Base-by-base conservation (phyloP, 202 grass and related monocot species). In the Setaria viridis region DNA sequence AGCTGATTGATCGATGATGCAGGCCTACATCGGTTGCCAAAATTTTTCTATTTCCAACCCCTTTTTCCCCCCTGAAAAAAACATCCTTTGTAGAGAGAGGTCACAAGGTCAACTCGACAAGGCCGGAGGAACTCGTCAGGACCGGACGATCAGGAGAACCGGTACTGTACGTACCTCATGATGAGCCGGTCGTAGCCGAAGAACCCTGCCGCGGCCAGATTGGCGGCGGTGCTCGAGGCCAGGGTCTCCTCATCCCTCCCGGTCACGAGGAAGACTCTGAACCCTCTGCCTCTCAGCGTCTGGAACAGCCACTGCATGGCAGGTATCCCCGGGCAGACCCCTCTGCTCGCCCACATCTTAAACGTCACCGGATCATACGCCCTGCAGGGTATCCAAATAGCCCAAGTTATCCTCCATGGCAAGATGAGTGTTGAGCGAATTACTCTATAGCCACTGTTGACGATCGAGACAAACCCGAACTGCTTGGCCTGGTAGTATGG, bases 121-220 rank as follows among this genome's bases (percentile, higher is more conserved):
- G 25, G 25, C 25, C 25, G 25, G 25, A 25, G 25, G 25, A 25
- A 25, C 25, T 25, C 25, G 25, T 25, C 25, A 25, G 25, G 25
- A 25, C 25, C 25, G 25, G 25, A 25, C 25, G 25, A 25, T 25
- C 25, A 25, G 25, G 25, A 25, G 25, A 25, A 25, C 25, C 25
- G 25, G 25, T 25, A 25, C 25, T 25, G 25, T 25, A 25, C 25
- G 25, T 25, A 46, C 47, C 95, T 95, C 86, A 91, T 77, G 83
- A 98, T 91, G 80, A 98, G 90, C 0, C 88, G 80, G 85, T 98
- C 90, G 76, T 95, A 87, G 0, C 96, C 93, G 3, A 82, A 63
- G 84, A 92, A 98, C 0, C 96, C 93, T 37, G 90, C 79, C 0
- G 80, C 71, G 78, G 19, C 46, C 49, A 98, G 86, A 65, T 98